Evolutionary conservation across 2,329 filamentous ascomycete species (phyloP).

Genomic region (Cercospora zeae-maydis): DNA sequence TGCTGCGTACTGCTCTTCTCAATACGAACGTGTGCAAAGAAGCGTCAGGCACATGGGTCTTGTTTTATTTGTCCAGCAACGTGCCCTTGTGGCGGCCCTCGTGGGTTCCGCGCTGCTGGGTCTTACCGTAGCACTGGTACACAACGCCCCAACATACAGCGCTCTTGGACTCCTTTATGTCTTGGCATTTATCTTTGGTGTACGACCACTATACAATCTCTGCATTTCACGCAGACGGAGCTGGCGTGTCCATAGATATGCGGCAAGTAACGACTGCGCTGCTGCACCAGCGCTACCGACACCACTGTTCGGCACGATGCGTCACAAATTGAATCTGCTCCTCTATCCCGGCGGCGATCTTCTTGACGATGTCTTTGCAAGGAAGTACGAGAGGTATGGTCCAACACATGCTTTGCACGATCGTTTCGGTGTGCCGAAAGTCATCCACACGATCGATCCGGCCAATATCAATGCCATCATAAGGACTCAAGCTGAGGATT

Average conservation of each 20-base stretch:
- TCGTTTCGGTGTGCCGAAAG: conserved; percentile 16
- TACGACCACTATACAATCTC: neutral
- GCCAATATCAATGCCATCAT: conserved; percentile 23
- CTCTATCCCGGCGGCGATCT: conserved; percentile 20
- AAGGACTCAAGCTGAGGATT: conserved; percentile 15
- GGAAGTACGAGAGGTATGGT: conserved; percentile 22
- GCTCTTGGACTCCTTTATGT: neutral
- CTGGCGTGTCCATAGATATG: conserved; percentile 1
- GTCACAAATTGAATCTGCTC: conserved; percentile 22
- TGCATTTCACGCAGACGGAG: neutral
- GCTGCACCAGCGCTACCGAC: conserved; percentile 13
- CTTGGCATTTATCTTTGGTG: neutral
- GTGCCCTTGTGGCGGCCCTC: neutral
- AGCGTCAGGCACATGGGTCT: neutral
- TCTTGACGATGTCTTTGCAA: conserved; percentile 20
- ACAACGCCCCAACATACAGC: neutral
- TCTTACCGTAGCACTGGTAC: neutral
- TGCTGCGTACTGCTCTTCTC: neutral
- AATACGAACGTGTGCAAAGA: neutral
- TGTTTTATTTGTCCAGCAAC: neutral
- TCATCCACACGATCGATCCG: conserved; percentile 24
- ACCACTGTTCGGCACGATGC: conserved; percentile 14
- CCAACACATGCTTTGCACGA: conserved; percentile 21
- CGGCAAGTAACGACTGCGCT: conserved; percentile 10
- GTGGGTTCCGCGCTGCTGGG: conserved; percentile 2